These are phyloP conservation scores for Penicillium sp. DNA, from an alignment of 2,329 filamentous ascomycete genomes.

Conservation along the genomic window DNA sequence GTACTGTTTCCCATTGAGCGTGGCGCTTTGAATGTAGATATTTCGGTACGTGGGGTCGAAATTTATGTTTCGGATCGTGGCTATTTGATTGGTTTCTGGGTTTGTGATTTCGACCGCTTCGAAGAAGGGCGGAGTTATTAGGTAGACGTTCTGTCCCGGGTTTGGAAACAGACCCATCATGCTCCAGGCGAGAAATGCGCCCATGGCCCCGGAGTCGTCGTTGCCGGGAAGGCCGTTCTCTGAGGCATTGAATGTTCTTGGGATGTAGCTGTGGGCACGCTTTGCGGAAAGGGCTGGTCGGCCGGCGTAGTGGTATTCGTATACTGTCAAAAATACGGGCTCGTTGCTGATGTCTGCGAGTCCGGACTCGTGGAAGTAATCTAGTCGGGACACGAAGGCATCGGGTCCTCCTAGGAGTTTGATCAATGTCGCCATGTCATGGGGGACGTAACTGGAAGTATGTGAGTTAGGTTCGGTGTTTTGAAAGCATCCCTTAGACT, in stretches of 20 bases:
- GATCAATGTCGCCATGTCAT: constrained; percentile 55
- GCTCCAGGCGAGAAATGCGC: constrained; percentile 62
- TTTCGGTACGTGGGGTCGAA: constrained; percentile 59
- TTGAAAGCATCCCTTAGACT: constrained; percentile 54
- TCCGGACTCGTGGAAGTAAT: constrained; percentile 63
- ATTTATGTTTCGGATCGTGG: constrained; percentile 58
- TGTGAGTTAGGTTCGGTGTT: constrained; percentile 46
- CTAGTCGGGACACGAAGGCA: constrained; percentile 59
- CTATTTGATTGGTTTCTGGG: constrained; percentile 59
- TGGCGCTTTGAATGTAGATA: constrained; percentile 66
- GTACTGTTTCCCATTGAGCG: constrained; percentile 60
- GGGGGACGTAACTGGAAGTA: constrained; percentile 49
- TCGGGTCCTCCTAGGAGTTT: constrained; percentile 59
- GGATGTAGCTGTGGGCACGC: constrained; percentile 65
- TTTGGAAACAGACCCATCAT: constrained; percentile 73
- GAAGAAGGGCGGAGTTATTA: constrained; percentile 68
- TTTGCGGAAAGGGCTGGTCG: constrained; percentile 54
- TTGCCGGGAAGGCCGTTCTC: constrained; percentile 63
- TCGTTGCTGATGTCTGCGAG: constrained; percentile 67
- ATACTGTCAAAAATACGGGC: constrained; percentile 63
- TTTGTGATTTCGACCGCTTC: constrained; percentile 57
- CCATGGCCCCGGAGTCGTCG: constrained; percentile 70
- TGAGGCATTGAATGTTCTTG: constrained; percentile 59
- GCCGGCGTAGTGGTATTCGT: constrained; percentile 69
- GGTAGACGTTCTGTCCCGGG: constrained; percentile 66